Evolutionary conservation across 1,284 basidiomycete genomes (phyloP).

Genomic region (Trichosporon sp.): DNA sequence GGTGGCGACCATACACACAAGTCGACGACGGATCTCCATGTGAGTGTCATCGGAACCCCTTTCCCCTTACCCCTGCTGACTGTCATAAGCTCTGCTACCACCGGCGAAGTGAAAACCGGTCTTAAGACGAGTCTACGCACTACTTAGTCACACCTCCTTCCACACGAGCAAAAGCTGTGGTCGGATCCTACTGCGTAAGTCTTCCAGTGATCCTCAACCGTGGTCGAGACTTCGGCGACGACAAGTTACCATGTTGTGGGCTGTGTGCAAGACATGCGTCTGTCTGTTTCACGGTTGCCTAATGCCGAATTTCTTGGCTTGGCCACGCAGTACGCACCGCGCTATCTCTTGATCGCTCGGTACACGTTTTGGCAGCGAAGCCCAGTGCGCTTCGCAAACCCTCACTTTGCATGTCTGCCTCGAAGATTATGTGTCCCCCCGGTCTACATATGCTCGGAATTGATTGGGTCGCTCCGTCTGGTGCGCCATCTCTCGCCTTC

Average conservation of each 20-base stretch:
- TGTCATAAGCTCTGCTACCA: not conserved
- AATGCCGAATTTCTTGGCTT: conserved; percentile 6
- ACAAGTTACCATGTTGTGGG: not conserved
- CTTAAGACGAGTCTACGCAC: conserved; percentile 4
- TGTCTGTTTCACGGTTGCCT: not conserved
- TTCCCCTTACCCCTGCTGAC: not conserved
- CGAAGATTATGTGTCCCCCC: not conserved
- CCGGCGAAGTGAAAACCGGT: not conserved
- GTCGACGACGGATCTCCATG: no score
- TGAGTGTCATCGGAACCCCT: not conserved
- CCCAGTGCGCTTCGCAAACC: not conserved
- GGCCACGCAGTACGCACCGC: not conserved
- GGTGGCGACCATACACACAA: conserved; percentile 14
- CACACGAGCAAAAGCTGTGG: conserved; percentile 18
- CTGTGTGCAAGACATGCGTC: not conserved
- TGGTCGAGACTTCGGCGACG: not conserved
- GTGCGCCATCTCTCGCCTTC: conserved; percentile 16
- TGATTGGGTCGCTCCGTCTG: not conserved
- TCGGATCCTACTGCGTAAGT: conserved; percentile 7
- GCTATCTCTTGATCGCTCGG: not conserved
- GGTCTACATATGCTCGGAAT: not conserved
- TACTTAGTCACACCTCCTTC: not conserved
- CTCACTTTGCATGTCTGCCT: not conserved
- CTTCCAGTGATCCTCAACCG: not conserved
- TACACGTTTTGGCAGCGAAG: not conserved